Evolutionary conservation across 352 stramenopile species (phyloP).

Genomic region (Pythium diclinum): DNA sequence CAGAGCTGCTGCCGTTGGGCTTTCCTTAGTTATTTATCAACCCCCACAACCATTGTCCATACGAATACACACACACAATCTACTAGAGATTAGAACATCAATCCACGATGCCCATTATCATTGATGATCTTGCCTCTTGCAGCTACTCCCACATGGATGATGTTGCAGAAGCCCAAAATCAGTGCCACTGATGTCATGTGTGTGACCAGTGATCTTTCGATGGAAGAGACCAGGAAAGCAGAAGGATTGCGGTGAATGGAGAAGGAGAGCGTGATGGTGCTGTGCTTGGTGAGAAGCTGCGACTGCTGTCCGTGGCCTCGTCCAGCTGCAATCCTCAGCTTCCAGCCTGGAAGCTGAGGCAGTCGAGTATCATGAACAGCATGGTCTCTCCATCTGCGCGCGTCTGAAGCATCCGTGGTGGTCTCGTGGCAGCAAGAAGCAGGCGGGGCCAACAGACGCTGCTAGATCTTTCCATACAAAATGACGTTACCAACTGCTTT

Average conservation of each 20-base stretch:
- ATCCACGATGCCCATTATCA: too few species aligned
- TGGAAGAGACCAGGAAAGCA: not conserved
- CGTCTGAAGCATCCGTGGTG: not conserved
- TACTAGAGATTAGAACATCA: too few species aligned
- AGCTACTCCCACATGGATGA: too few species aligned
- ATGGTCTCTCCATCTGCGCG: not conserved
- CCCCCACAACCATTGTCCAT: not conserved
- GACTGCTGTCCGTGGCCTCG: not conserved
- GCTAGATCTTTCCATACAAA: too few species aligned
- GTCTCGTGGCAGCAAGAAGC: not conserved
- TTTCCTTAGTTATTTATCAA: constrained; percentile 9
- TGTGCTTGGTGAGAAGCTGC: not conserved
- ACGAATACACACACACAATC: too few species aligned
- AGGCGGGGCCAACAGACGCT: too few species aligned
- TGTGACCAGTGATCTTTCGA: not conserved
- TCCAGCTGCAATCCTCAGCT: not conserved
- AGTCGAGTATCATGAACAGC: not conserved
- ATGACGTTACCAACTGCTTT: too few species aligned
- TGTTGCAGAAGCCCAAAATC: too few species aligned
- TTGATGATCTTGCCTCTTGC: too few species aligned
- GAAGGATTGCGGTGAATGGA: not conserved
- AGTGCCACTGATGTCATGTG: not conserved
- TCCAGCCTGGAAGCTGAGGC: not conserved
- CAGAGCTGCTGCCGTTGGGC: not conserved
- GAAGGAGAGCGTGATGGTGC: not conserved